Evolutionary conservation across 2,329 filamentous ascomycete genomes (phyloP), one percentile per base, ranked within the genome.

Genomic region (Aspergillus sclerotialis): DNA sequence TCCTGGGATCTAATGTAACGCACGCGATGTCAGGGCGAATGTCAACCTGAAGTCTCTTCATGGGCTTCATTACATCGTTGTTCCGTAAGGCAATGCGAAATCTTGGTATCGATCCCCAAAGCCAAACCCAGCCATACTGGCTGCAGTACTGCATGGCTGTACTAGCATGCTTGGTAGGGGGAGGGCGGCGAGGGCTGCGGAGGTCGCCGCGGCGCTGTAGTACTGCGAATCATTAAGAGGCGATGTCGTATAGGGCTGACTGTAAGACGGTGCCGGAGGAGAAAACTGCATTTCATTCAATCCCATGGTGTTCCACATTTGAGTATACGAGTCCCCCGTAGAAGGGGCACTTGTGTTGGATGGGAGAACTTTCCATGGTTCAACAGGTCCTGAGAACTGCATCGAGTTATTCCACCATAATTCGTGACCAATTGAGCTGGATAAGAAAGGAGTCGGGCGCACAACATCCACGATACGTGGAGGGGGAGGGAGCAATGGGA

Each of bases 391-490:
- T 28, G 83, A 74, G 36, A 78, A 73, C 37, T 80, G 75, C 37
- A 84, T 69, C 21, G 74, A 72, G 53, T 86, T 82, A 36, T 82
- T 80, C 90, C 89, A 95, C 76, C 90, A 86, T 62, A 74, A 78
- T 49, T 80, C 75, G 37, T 76, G 73, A 36, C 74, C 75, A 13
- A 83, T 80, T 30, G 86, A 88, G 70, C 84, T 94, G 42, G 88
- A 87, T 35, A 96, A 73, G 48, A 94, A 72, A 38, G 87, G 82
- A 42, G 84, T 83, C 48, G 89, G 87, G 55, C 86, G 84, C 56
- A 95, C 78, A 48, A 94, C 79, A 61, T 95, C 88, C 61, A 94
- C 79, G 48, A 94, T 80, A 60, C 86, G 82, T 33, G 89, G 90
- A 49, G 88, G 88, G 32, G 84, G 89, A 41, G 93, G 77, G 45